Base-by-base conservation (phyloP, 495 filamentous ascomycete species). In the Geopyxis carbonaria region DNA sequence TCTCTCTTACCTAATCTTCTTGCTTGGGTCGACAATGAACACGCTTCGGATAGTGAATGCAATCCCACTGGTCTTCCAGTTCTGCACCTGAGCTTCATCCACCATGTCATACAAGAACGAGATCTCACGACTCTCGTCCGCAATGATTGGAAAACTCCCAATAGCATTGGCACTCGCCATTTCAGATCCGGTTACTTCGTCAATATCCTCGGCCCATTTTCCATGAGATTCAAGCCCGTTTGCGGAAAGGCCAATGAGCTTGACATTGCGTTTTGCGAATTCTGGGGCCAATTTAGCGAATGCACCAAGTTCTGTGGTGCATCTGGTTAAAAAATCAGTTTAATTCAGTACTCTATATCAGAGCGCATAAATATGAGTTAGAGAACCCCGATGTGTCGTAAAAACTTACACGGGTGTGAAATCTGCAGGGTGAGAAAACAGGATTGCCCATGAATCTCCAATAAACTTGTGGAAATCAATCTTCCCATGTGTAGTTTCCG, bases 261-360 rank as follows among this genome's bases (percentile, higher is more conserved):
- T 85, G 57, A 92, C 83, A 43, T 78, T 80, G 50, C 89, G 80
- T 65, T 81, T 83, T 55, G 69, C 69, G 70, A 97, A 97, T 65
- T 97, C 89, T 42, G 85, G 83, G 70, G 93, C 81, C 46, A 95
- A 79, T 63, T 92, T 92, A 50, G 91, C 86, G 57, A 76, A 93
- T 45, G 91, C 91, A 58, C 89, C 89, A 48, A 97, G 78, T 73
- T 97, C 89, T 43, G 89, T 97, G 60, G 89, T 97, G 29, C 38
- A 41, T 7, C 25, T 28, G n/a, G n/a, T n/a, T n/a, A n/a, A n/a
- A n/a, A n/a, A n/a, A n/a, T n/a, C n/a, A n/a, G n/a, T n/a, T n/a
- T n/a, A n/a, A n/a, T n/a, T n/a, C n/a, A n/a, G n/a, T n/a, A n/a
- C n/a, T n/a, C n/a, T n/a, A n/a, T n/a, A n/a, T n/a, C n/a, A n/a